These are phyloP conservation scores for Phytophthora colocasiae DNA, from an alignment of 352 stramenopile genomes.

Conservation along the genomic window DNA sequence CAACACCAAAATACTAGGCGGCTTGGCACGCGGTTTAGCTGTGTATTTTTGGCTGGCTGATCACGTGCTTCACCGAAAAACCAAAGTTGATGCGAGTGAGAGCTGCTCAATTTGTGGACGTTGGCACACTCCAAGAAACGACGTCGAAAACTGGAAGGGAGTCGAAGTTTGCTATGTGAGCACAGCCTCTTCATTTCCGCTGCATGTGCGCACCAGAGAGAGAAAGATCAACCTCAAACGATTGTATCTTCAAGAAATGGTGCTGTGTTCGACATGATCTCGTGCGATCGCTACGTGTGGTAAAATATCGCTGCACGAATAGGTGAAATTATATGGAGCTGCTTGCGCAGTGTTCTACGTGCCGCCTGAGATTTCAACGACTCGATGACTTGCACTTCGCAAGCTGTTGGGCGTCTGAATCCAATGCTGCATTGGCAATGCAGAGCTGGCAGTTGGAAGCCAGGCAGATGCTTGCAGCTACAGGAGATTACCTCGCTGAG, in stretches of 20 bases:
- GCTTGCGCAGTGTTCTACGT: background rate
- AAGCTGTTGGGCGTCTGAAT: background rate
- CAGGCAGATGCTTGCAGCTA: conserved; percentile 9
- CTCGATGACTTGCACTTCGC: background rate
- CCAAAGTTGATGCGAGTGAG: background rate
- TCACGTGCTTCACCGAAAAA: background rate
- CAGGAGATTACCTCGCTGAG: background rate
- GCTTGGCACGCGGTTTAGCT: too few relatives aligned
- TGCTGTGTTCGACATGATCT: conserved; percentile 6
- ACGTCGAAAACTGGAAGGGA: background rate
- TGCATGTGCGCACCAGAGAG: background rate
- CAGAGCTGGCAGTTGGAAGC: background rate
- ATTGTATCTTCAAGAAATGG: conserved; percentile 3
- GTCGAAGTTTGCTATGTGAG: background rate
- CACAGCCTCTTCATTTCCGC: background rate
- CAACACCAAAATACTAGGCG: too few relatives aligned
- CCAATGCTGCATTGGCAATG: background rate
- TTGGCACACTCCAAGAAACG: conserved; percentile 1
- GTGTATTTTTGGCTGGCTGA: too few relatives aligned
- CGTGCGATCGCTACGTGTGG: conserved; percentile 11
- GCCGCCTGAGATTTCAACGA: conserved; percentile 8
- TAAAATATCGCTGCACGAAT: conserved; percentile 20
- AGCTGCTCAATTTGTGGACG: conserved; percentile 13
- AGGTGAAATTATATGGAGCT: background rate
- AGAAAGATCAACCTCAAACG: conserved; percentile 1